These are phyloP conservation scores for Sporothrix mexicana DNA, from an alignment of 2,329 filamentous ascomycete genomes.

Conservation along the genomic window DNA sequence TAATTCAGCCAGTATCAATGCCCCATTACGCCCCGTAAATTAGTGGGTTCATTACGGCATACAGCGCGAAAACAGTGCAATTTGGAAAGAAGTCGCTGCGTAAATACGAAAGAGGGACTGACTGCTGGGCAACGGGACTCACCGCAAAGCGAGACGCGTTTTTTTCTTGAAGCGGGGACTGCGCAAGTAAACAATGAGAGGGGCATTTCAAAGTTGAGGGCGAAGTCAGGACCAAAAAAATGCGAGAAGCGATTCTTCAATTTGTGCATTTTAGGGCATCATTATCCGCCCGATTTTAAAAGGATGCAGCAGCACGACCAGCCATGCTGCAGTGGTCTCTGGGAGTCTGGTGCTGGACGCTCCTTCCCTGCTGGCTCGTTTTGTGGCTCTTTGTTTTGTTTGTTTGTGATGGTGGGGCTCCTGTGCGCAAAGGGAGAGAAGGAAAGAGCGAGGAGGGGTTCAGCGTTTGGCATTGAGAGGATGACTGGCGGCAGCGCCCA, in stretches of 20 bases:
- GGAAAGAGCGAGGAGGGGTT: constrained; percentile 27
- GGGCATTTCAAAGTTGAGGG: background rate
- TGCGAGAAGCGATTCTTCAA: background rate
- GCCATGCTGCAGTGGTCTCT: no score
- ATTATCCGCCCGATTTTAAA: background rate
- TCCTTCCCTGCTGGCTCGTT: background rate
- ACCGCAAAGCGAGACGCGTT: constrained; percentile 17
- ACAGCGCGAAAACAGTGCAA: constrained; percentile 14
- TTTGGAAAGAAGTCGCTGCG: background rate
- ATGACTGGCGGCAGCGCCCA: background rate
- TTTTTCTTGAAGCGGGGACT: constrained; percentile 10
- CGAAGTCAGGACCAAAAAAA: background rate
- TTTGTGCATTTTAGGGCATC: constrained; percentile 17
- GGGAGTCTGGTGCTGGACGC: background rate
- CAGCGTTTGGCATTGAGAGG: background rate
- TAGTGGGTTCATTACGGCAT: constrained; percentile 1
- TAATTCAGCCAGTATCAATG: background rate
- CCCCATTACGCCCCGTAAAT: constrained; percentile 15
- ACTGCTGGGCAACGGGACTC: constrained; percentile 26
- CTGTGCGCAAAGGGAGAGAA: constrained; percentile 8
- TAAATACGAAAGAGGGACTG: background rate
- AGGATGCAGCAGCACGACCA: background rate
- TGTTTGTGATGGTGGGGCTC: constrained; percentile 35
- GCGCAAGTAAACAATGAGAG: constrained; percentile 22
- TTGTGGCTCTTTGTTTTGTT: constrained; percentile 35